Conservation (phyloP, 805 yeast species). For the Kodamaea kaohsiungensis region DNA sequence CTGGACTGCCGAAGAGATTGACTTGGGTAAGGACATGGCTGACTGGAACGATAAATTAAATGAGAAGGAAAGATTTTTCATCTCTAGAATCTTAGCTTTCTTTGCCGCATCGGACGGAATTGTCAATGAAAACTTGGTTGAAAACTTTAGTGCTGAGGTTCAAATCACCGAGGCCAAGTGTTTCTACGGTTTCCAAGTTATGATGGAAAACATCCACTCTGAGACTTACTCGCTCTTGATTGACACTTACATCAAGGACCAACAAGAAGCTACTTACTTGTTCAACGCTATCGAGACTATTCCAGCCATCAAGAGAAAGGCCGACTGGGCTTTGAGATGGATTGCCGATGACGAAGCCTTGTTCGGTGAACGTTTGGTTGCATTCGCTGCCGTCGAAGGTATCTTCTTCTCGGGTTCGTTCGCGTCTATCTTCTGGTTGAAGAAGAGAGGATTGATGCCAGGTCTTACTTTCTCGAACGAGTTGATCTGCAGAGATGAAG, state of each 20-base stretch:
- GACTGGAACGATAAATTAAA: constrained; percentile 92
- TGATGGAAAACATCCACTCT: constrained; percentile 99
- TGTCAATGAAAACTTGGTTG: constrained; percentile 96
- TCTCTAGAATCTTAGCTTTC: constrained; percentile 92
- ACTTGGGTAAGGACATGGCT: constrained; percentile 82
- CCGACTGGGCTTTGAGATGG: constrained; percentile 99
- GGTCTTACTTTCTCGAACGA: constrained; percentile 98
- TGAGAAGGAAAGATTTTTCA: constrained; percentile 89
- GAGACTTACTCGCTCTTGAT: constrained; percentile 95
- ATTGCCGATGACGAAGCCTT: constrained; percentile 83
- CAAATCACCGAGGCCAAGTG: constrained; percentile 98
- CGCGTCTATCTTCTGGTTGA: constrained; percentile 98
- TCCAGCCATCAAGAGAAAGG: constrained; percentile 95
- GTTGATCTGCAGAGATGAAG: constrained; percentile 97
- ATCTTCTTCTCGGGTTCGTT: constrained; percentile 97
- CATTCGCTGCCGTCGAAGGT: constrained; percentile 99
- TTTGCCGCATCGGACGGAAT: constrained; percentile 99
- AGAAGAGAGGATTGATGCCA: constrained; percentile 99
- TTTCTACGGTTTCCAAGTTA: constrained; percentile 98
- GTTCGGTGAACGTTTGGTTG: constrained; percentile 94
- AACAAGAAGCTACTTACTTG: constrained; percentile 85
- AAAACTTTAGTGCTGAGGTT: constrained; percentile 96
- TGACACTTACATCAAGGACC: constrained; percentile 95
- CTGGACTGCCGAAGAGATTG: constrained; percentile 99
- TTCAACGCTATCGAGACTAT: constrained; percentile 96